phyloP scores from a whole-genome alignment of 257 asterid genomes.

The Plantago ovata region DNA sequence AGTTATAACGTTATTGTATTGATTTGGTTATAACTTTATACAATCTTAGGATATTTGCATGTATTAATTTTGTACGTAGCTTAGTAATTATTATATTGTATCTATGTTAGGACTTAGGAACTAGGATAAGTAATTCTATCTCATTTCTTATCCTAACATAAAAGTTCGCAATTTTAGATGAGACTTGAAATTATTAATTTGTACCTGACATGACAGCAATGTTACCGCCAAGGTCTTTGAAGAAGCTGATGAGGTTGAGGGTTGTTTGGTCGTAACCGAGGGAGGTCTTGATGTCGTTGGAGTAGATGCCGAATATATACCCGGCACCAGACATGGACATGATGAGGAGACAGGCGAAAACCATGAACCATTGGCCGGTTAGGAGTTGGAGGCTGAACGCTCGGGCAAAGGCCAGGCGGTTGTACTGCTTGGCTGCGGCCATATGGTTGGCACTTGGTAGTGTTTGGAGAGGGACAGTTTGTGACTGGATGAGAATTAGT shows the following conservation, averaged over 20 bases:
- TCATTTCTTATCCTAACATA: no score
- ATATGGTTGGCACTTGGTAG: no score
- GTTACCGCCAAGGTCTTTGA: constrained; percentile 60
- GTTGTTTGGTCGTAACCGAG: constrained; percentile 64
- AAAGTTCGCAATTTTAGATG: background rate
- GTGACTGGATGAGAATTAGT: background rate
- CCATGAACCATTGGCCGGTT: constrained; percentile 59
- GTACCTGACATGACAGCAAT: constrained; percentile 52
- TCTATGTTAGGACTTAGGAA: no score
- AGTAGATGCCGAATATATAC: constrained; percentile 62
- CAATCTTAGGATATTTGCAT: no score
- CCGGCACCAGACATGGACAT: constrained; percentile 64
- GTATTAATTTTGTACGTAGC: no score
- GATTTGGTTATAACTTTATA: no score
- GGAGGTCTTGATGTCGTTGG: constrained; percentile 43
- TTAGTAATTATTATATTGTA: no score
- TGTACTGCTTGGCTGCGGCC: background rate
- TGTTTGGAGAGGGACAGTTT: background rate
- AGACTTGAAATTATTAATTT: constrained; percentile 42
- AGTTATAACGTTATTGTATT: no score
- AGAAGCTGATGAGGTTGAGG: constrained; percentile 47
- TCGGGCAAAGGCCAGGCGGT: background rate
- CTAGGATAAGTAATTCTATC: no score
- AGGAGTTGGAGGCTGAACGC: constrained; percentile 28
- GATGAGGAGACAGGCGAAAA: constrained; percentile 47